These are phyloP conservation scores for Zhuliangozyma blackwelliae DNA, from an alignment of 1,139 yeast species.

Conservation along the genomic window DNA sequence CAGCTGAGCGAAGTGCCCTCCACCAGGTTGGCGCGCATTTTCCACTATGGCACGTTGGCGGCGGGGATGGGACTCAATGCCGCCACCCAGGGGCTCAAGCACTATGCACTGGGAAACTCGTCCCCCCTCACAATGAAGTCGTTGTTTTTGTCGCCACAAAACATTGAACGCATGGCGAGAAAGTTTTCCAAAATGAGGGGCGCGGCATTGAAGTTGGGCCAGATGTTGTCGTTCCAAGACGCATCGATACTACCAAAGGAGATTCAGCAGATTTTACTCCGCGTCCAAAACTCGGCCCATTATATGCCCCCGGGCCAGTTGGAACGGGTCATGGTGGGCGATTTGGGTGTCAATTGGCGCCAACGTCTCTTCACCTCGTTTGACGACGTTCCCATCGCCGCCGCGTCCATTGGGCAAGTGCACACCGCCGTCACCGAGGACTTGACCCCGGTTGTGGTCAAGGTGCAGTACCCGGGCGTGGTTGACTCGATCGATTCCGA, in stretches of 20 bases:
- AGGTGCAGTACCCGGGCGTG: constrained; percentile 98
- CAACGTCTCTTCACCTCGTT: constrained; percentile 60
- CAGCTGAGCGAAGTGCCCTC: constrained; percentile 77
- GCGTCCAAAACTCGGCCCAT: constrained; percentile 92
- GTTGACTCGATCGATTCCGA: constrained; percentile 91
- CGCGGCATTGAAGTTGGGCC: constrained; percentile 95
- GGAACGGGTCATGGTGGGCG: constrained; percentile 66
- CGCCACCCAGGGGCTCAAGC: constrained; percentile 70
- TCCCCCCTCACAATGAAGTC: constrained; percentile 48
- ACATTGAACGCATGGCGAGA: constrained; percentile 82
- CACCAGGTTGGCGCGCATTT: constrained; percentile 76
- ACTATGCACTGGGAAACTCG: constrained; percentile 50
- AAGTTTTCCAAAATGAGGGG: constrained; percentile 95
- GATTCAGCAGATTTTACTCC: constrained; percentile 70
- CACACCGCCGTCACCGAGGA: constrained; percentile 73
- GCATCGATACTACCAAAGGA: constrained; percentile 79
- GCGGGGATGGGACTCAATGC: constrained; percentile 89
- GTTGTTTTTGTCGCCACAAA: constrained; percentile 70
- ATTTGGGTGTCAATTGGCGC: constrained; percentile 81
- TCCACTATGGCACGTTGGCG: constrained; percentile 90
- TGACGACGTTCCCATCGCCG: constrained; percentile 90
- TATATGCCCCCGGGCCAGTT: constrained; percentile 94
- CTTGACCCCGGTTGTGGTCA: constrained; percentile 81
- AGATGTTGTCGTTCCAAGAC: constrained; percentile 91
- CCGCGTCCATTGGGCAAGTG: constrained; percentile 97